Evolutionary conservation across 129 eudicot genomes (phyloP), one percentile per base, ranked within the genome.

Genomic region (Ambrosia artemisiifolia): DNA sequence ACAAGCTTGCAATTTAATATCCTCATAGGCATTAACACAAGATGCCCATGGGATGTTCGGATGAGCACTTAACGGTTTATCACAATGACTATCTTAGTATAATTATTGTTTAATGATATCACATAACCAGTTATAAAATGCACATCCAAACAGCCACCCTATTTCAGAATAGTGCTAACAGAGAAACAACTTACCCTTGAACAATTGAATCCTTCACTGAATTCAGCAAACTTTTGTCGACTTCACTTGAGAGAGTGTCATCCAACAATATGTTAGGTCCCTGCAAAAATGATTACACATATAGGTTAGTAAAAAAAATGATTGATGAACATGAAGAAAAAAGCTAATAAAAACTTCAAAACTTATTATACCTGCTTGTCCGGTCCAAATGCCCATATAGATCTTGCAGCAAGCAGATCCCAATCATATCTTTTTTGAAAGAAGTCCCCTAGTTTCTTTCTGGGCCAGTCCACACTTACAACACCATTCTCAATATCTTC

Each of bases 341-440:
- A 54, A 65, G 13, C 2, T 34, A 53, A n/a, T 47, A 48, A 2
- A 59, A n/a, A 9, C 18, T 11, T 62, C 1, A n/a, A 14, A 72
- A 33, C 12, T 60, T 57, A 65, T 28, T 6, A 65, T 69, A 90
- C 99, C 99, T 95, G 97, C 55, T 91, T 95, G 65, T 91, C 96
- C 14, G 99, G 99, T 67, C 99, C 99, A 86, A 95, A 90, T 28
- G 99, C 99, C 97, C 99, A 95, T 65, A 95, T 86, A 38, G 97
- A 88, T 67, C 97, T 86, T 28, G 99, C 97, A 88, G 99, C 99
- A 77, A 95, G 94, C 72, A 95, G 73, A 91, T 95, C 99, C 99
- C 99, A 95, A 72, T 91, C 99, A 82, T 95, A 95, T 74, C 85
- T 95, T 48, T 93, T 74, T 78, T 95, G 97, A 63, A 95, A 95